A percentile compares a stretch with the other conserved stretches of the same genome.
phyloP scores from a whole-genome alignment of 2,329 filamentous ascomycete species.

The Claviceps digitariae region DNA sequence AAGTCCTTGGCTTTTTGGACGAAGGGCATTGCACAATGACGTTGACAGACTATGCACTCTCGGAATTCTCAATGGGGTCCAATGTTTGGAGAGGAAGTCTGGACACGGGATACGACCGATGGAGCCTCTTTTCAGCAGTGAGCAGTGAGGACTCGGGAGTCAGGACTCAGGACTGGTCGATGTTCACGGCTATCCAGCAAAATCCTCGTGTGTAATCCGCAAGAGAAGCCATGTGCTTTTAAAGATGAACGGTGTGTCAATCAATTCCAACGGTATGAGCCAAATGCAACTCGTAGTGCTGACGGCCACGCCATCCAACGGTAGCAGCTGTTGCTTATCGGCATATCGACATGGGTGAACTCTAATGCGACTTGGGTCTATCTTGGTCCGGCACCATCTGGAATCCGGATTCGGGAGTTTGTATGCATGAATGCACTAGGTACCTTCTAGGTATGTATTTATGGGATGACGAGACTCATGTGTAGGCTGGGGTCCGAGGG shows the following conservation, averaged over 20 bases:
- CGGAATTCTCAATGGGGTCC: neutral
- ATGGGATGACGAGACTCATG: too few relatives aligned
- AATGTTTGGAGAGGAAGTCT: neutral
- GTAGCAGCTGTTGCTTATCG: conserved; percentile 1
- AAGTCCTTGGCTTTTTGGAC: conserved; percentile 21
- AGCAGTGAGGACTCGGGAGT: neutral
- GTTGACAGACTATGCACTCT: neutral
- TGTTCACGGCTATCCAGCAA: neutral
- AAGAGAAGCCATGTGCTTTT: neutral
- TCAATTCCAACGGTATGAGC: neutral
- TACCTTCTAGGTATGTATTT: too few relatives aligned
- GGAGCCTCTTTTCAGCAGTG: neutral
- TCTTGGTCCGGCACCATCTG: neutral
- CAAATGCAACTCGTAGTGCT: neutral
- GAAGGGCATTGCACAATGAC: neutral
- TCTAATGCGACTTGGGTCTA: neutral
- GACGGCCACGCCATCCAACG: neutral
- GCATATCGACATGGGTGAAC: neutral
- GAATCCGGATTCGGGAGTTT: neutral
- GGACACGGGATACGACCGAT: too few relatives aligned
- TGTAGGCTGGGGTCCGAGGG: too few relatives aligned
- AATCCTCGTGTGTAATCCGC: neutral
- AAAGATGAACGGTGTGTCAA: neutral
- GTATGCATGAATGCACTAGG: too few relatives aligned
- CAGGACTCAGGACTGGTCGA: neutral